Evolutionary conservation across 306 rosid species (phyloP), one percentile per base, ranked within the genome.

Genomic region (Vicia villosa): DNA sequence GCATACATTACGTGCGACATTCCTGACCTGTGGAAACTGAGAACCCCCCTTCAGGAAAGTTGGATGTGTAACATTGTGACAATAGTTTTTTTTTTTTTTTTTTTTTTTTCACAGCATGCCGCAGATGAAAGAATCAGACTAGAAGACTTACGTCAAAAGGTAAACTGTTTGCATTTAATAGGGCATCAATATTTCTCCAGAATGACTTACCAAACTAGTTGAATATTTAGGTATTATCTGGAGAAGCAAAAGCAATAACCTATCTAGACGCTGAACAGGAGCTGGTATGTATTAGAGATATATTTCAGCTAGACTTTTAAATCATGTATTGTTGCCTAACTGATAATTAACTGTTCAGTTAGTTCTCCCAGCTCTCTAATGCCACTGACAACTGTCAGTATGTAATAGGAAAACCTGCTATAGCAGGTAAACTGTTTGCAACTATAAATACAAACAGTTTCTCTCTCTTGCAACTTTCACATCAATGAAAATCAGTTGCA

Each of bases 41-140:
- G 26, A 66, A 42, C 19, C 66, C 68, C 17, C 34, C 20, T 22
- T 55, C 24, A 28, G 57, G 41, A 22, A 59, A 58, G 14, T 68
- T 38, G 60, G 32, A 28, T 58, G 74, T 68, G 64, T 83, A 76
- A 85, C 72, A 63, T 58, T 40, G 19, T 24, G 15, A 70, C 32
- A 22, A 51, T 73, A 37, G 52, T 69, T 66, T 4, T 71, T 69
- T 55, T 42, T 38, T 4, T 71, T 69, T 55, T 42, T 38, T 24
- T 24, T 1, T 22, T 6, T 32, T 6, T 61, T 20, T 66, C 74
- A 66, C 91, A 93, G 98, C 96, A 93, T 74, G 96, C 98, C 68
- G 98, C 96, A 65, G 98, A 93, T 78, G 98, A 93, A 85, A 86
- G 96, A 85, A 90, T 93, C 56, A 83, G 90, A 63, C 72, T 93